Base-by-base conservation (phyloP, 2,329 filamentous ascomycete genomes). In the Colletotrichum falcatum region DNA sequence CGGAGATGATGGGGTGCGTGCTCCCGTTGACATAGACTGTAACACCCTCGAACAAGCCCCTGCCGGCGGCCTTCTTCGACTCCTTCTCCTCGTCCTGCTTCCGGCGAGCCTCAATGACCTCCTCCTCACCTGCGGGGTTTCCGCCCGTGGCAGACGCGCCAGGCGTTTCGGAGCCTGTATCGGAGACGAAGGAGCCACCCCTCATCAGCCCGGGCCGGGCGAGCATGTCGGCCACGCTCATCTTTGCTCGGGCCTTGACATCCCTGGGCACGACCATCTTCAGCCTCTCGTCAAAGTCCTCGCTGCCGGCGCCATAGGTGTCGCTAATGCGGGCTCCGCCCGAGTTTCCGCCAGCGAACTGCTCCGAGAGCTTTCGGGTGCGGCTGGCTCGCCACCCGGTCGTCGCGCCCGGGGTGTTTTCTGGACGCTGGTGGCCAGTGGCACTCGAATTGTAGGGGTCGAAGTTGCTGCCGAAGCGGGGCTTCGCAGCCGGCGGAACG, bases 11-110 rank as follows among this genome's bases (percentile, higher is more conserved):
- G 1, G 95, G 94, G 70, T 90, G 87, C 2, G 94, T 97, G 74
- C 92, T 95, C 71, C 94, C 94, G 80, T 97, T 97, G 80, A 98
- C 88, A 81, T 95, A 96, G 75, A 97, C 87, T 61, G 89, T 90
- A 28, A 94, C 86, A 20, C 90, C 89, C 54, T 88, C 81, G 78
- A 98, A 95, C 63, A 97, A 87, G 56, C 83, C 77, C 74, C 75
- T 78, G 72, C 70, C 61, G 37, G 14, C 39, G 35, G 54, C 49
- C 28, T 33, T 70, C 72, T 58, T 78, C 62, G 73, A 78, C 65
- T 83, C 88, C 66, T 81, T 82, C 37, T 87, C 87, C 37, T 87
- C 87, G 80, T 87, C 88, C 74, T 83, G 86, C 74, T 79, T 83
- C 70, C 82, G 80, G 53, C 82, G 77, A 75, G 69, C 74, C 73